Base-by-base conservation (phyloP, 1,139 yeast species). In the Blastobotrys malaysiensis region DNA sequence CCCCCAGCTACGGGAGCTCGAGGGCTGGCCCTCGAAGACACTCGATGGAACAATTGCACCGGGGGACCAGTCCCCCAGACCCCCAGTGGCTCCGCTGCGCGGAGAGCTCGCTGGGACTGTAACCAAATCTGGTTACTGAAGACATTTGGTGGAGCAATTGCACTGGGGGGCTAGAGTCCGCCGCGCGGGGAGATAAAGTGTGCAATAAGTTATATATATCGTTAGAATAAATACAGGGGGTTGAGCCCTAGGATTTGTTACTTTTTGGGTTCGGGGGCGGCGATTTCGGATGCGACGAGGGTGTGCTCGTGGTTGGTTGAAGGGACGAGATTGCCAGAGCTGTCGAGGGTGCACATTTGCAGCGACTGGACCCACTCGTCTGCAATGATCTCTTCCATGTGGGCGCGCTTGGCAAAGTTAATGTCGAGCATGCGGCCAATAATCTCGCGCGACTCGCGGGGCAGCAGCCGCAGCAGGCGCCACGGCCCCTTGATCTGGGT, bases 361-460 rank as follows among this genome's bases (percentile, higher is more conserved):
- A 91, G 85, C n/a, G 75, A 75, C 49, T 72, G 67, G 56, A 88
- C 79, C 93, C 97, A 93, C 27, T 78, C 81, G 67, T 88, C 95
- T 9, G 73, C 71, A 62, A 81, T 69, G 19, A 93, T 80, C 31
- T 86, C 89, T 26, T 79, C 80, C 66, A 93, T 71, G 0, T 85
- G 75, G 1, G 93, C 88, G 59, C 99, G 80, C 59, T 78, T 75
- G 5, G 61, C 66, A 1, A 96, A 89, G 59, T 87, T 85, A 5
- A 89, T 70, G 49, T 76, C 81, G 27, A 93, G 75, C 88, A 93
- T 90, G 49, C 77, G 77, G 22, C 84, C 82, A 48, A 93, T 79
- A 9, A 93, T 78, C 7, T 86, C 88, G 62, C 98, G 79, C 14
- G 96, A 80, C 2, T 90, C 90, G 61, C 84, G 87, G 1, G 99